Percentiles rank a stretch among this genome's conserved stretches.
These are phyloP conservation scores for Phoma herbarum DNA, from an alignment of 2,329 filamentous ascomycete species.

Conservation along the genomic window DNA sequence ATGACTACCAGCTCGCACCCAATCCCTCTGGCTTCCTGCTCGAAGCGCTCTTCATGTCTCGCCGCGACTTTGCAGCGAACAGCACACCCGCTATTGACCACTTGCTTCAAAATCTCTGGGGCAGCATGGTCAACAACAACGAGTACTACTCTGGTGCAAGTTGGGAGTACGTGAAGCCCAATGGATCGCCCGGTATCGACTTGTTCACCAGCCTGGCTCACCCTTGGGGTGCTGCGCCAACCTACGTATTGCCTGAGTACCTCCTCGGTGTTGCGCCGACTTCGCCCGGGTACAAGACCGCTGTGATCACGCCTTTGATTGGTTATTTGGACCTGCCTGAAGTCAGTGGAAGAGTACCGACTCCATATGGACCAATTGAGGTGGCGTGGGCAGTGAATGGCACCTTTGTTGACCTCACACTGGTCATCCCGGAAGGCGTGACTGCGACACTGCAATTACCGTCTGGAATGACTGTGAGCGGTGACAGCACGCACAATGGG, in stretches of 20 bases:
- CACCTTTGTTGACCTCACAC: not conserved
- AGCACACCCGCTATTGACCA: slow-evolving; percentile 26
- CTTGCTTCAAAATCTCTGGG: slow-evolving; percentile 54
- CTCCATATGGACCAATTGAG: slow-evolving; percentile 5
- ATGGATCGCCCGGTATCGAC: slow-evolving; percentile 53
- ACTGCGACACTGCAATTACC: slow-evolving; percentile 3
- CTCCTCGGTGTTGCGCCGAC: slow-evolving; percentile 25
- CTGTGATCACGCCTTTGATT: slow-evolving; percentile 4
- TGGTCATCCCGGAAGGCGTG: slow-evolving; percentile 1
- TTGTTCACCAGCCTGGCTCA: slow-evolving; percentile 56
- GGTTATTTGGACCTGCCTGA: not conserved
- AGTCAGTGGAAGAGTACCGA: slow-evolving; percentile 6
- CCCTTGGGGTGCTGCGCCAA: slow-evolving; percentile 58
- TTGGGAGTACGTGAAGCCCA: slow-evolving; percentile 58
- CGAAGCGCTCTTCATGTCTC: slow-evolving; percentile 44
- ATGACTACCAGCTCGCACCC: slow-evolving; percentile 43
- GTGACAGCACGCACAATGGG: not conserved
- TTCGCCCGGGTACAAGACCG: slow-evolving; percentile 21
- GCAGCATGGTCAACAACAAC: slow-evolving; percentile 52
- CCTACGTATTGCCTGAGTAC: slow-evolving; percentile 52
- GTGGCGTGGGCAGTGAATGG: slow-evolving; percentile 5
- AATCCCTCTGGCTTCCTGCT: slow-evolving; percentile 59
- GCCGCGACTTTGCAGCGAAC: slow-evolving; percentile 24
- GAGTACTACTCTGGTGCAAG: slow-evolving; percentile 52
- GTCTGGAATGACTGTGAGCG: not conserved